Conservation (phyloP, 2,329 filamentous ascomycete genomes). For the Verticillium alfalfae region DNA sequence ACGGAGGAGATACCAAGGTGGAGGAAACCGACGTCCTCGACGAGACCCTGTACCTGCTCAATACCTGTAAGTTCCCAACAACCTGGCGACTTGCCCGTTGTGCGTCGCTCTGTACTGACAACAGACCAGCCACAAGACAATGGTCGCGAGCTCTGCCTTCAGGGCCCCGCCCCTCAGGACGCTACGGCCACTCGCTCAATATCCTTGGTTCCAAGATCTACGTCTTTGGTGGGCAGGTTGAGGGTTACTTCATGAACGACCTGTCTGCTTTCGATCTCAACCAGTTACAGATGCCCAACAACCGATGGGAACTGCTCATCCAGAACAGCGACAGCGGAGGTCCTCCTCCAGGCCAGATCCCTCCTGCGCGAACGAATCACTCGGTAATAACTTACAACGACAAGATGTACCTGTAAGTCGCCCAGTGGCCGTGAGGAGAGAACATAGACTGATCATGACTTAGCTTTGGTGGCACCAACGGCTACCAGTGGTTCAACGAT, state of each 20-base stretch:
- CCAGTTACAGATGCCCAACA: constrained; percentile 82
- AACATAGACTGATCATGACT: background rate
- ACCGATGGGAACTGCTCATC: constrained; percentile 92
- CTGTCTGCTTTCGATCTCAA: constrained; percentile 93
- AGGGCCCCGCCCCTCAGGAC: constrained; percentile 77
- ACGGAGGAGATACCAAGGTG: constrained; percentile 96
- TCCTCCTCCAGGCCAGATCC: constrained; percentile 56
- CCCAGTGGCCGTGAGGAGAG: background rate
- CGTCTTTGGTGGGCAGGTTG: constrained; percentile 95
- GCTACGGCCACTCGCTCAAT: constrained; percentile 94
- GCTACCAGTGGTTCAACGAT: constrained; percentile 96
- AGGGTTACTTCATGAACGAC: constrained; percentile 98
- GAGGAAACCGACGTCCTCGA: constrained; percentile 88
- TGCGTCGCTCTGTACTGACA: constrained; percentile 1
- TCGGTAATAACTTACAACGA: constrained; percentile 88
- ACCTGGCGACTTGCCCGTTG: constrained; percentile 2
- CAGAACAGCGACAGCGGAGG: constrained; percentile 62
- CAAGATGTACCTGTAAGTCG: constrained; percentile 80
- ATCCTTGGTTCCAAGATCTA: constrained; percentile 96
- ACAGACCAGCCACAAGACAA: constrained; percentile 75
- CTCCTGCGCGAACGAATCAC: constrained; percentile 91
- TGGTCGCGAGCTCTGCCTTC: constrained; percentile 93
- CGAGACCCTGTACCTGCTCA: constrained; percentile 91
- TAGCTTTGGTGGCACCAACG: constrained; percentile 96
- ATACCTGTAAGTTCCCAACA: constrained; percentile 73